Evolutionary conservation across 1,284 basidiomycete species (phyloP).

Genomic region (Trametes pubescens): DNA sequence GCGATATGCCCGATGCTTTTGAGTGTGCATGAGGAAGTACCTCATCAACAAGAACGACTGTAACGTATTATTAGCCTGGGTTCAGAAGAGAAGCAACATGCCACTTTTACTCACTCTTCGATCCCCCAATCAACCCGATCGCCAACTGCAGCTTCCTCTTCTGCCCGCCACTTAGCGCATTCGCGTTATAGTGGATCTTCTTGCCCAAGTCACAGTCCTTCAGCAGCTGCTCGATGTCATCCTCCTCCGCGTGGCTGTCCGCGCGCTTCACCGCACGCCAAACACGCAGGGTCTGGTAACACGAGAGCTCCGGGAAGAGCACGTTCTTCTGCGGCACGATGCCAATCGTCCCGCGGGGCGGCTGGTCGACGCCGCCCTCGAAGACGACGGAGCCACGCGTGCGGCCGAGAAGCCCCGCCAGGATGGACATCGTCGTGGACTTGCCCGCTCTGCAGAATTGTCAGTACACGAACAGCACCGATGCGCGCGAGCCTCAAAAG

Average conservation of each 20-base stretch:
- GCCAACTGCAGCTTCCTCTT: slow-evolving; percentile 85
- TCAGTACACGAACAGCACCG: slow-evolving; percentile 14
- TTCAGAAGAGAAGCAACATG: neutral
- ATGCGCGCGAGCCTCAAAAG: too few species aligned
- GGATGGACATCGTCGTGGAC: slow-evolving; percentile 73
- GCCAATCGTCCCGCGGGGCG: slow-evolving; percentile 70
- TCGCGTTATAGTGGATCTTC: slow-evolving; percentile 73
- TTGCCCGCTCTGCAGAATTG: slow-evolving; percentile 71
- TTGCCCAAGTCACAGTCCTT: slow-evolving; percentile 74
- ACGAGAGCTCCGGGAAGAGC: slow-evolving; percentile 79
- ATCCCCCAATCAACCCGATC: slow-evolving; percentile 78
- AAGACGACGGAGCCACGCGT: slow-evolving; percentile 71
- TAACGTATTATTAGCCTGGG: neutral
- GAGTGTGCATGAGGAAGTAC: slow-evolving; percentile 27
- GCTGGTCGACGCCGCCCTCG: slow-evolving; percentile 59
- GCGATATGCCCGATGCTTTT: neutral
- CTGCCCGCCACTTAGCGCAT: slow-evolving; percentile 79
- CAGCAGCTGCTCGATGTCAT: slow-evolving; percentile 69
- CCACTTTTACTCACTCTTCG: slow-evolving; percentile 54
- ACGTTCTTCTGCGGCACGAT: slow-evolving; percentile 88
- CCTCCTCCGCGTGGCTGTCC: slow-evolving; percentile 51
- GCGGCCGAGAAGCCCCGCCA: slow-evolving; percentile 67
- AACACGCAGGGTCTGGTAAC: slow-evolving; percentile 74
- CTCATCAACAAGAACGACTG: slow-evolving; percentile 80
- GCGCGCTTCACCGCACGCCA: slow-evolving; percentile 80